Base-by-base conservation (phyloP, 441 rosid species). In the Pelargonium myrrhifolium region DNA sequence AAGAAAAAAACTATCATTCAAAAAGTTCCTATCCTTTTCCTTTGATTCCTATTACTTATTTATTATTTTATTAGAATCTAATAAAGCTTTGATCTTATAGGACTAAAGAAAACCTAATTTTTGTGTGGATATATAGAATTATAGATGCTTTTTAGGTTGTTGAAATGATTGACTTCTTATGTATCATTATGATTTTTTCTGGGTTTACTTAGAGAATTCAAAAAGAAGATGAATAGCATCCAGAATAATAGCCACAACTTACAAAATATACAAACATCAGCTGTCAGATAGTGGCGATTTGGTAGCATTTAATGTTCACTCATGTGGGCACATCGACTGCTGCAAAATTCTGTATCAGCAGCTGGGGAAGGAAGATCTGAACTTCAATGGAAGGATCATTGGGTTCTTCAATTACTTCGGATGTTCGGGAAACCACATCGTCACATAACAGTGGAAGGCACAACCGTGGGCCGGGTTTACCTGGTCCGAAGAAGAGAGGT, bases 401-500 rank as follows among this genome's bases (percentile, higher is more conserved):
- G 20, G 81, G 78, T 73, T 81, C 75, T 31, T 68, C 53, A 60
- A 24, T 73, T 14, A 70, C 76, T 60, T 68, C 75, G 1, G 71
- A 67, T 55, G 66, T 74, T 73, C 78, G 76, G 1, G 89, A 80
- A 66, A 75, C 79, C 64, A 64, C 71, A 22, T 71, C 78, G 0
- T 71, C 78, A 0, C 69, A 73, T 75, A 73, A 68, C n/a, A 17
- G 67, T 53, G 86, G 79, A 72, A 83, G 84, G 80, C 67, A 69
- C 55, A 86, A 66, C 76, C 84, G 78, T 59, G 75, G 83, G 3
- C 68, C 81, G 68, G 80, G 82, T 37, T 75, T 78, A 65, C 75
- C 81, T 7, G 86, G 89, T 31, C 78, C 73, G 14, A 95, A 89
- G 85, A 95, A 88, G 83, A 88, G 99, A 82, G 94, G 93, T 21